These are phyloP conservation scores for Mycosphaerella arachidis DNA, from an alignment of 2,329 filamentous ascomycete genomes.

Conservation along the genomic window DNA sequence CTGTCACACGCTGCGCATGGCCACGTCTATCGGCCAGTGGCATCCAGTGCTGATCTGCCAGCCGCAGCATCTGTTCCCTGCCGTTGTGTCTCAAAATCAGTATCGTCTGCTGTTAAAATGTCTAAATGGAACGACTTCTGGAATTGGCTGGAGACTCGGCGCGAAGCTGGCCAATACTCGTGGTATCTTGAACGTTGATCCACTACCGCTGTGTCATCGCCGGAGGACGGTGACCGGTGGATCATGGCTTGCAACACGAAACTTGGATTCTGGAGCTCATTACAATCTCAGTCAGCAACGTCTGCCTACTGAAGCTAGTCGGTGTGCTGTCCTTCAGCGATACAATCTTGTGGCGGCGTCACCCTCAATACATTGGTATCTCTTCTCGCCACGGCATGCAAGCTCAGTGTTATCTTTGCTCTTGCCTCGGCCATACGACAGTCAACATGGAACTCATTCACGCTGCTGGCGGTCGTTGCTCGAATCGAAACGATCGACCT, in stretches of 20 bases:
- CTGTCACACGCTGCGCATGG: no score
- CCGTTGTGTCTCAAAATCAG: no score
- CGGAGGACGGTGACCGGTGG: no score
- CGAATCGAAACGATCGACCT: slow-evolving; percentile 10
- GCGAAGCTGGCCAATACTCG: neutral
- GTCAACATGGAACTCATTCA: slow-evolving; percentile 11
- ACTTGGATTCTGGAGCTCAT: slow-evolving; percentile 1
- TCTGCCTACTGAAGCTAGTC: neutral
- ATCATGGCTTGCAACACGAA: no score
- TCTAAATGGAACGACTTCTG: no score
- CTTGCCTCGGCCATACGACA: slow-evolving; percentile 10
- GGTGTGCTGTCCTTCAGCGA: neutral
- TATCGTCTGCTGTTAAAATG: no score
- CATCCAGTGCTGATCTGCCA: no score
- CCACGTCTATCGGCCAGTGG: no score
- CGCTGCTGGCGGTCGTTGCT: slow-evolving; percentile 3
- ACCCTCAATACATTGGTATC: slow-evolving; percentile 17
- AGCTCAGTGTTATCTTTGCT: slow-evolving; percentile 5
- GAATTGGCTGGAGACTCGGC: no score
- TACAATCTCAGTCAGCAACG: neutral
- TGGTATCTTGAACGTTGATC: no score
- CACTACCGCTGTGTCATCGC: no score
- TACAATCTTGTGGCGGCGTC: slow-evolving; percentile 3
- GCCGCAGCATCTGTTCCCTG: no score
- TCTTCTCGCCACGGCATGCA: slow-evolving; percentile 10